Evolutionary conservation across 306 rosid species (phyloP), one percentile per base, ranked within the genome.

Genomic region (Cucumis hystrix): DNA sequence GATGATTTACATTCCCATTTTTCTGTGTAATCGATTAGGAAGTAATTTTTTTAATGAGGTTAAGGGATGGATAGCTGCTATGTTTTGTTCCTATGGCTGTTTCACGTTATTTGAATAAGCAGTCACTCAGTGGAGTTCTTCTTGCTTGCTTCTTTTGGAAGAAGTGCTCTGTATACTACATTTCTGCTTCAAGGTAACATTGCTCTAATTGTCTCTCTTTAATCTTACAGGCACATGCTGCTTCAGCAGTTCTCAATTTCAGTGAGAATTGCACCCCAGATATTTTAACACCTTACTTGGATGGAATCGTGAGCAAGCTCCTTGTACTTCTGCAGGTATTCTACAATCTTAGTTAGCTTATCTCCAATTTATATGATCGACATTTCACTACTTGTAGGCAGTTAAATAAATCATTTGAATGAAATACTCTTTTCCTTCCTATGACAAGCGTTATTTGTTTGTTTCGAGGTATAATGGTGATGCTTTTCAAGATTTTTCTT

Each of bases 191-290:
- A 23, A 15, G 76, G 25, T 47, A 28, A 71, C 23, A 47, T 45
- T 28, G 60, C 60, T 71, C 13, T 15, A 12, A 25, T 23, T 2
- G 1, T 73, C 77, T 18, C 47, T 16, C 25, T 49, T 17, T 49
- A 20, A 71, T 73, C 18, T 18, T 52, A 51, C 91, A 96, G 98
- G 99, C 99, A 71, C 99, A 96, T 85, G 99, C 99, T 84, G 99
- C 99, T 81, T 96, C 99, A 73, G 98, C 99, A 16, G 96, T 96
- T 79, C 98, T 96, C 80, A 96, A 96, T 87, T 96, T 96, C 94
- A 96, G 97, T 57, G 98, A 96, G 85, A 96, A 96, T 78, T 96
- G 99, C 80, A 92, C 97, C 65, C 97, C 99, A 16, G 97, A 91
- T 79, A 88, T 92, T 81, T 83, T 96, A 76, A 91, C 91, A 0